Conservation (phyloP, 1,284 basidiomycete species). For the Athelia psychrophila region DNA sequence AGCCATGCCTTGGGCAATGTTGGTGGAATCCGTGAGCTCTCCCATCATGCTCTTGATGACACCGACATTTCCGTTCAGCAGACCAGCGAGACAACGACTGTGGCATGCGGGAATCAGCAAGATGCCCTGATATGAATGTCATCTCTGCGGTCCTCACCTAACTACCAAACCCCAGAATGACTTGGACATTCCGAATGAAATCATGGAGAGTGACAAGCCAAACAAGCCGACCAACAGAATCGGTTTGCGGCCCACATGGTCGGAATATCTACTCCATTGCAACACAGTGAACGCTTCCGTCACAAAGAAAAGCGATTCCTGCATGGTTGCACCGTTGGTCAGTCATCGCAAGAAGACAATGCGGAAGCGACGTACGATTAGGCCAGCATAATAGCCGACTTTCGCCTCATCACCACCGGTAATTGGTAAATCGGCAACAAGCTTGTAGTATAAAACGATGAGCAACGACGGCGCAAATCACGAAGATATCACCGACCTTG, state of each 20-base stretch:
- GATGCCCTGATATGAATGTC: background rate
- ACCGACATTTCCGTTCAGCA: conserved; percentile 51
- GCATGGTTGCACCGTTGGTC: background rate
- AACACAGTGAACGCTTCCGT: conserved; percentile 68
- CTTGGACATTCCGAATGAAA: conserved; percentile 68
- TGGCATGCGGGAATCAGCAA: no score
- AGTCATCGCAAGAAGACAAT: conserved; percentile 14
- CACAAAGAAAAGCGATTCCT: conserved; percentile 75
- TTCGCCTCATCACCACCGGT: conserved; percentile 47
- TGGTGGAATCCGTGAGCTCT: conserved; percentile 50
- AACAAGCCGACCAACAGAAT: conserved; percentile 64
- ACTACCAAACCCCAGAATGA: conserved; percentile 64
- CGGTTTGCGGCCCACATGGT: conserved; percentile 69
- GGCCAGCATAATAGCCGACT: conserved; percentile 67
- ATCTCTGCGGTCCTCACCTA: conserved; percentile 36
- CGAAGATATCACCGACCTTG: conserved; percentile 28
- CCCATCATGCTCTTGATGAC: conserved; percentile 44
- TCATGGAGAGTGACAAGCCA: conserved; percentile 67
- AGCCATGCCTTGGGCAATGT: conserved; percentile 45
- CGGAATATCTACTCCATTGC: conserved; percentile 73
- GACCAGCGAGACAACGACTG: conserved; percentile 30
- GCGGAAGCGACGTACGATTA: conserved; percentile 45
- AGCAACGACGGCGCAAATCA: background rate
- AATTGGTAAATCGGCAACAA: conserved; percentile 29
- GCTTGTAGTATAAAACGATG: conserved; percentile 14